These are phyloP conservation scores for Penicillium sp. DNA, from an alignment of 2,329 filamentous ascomycete species.

Conservation along the genomic window DNA sequence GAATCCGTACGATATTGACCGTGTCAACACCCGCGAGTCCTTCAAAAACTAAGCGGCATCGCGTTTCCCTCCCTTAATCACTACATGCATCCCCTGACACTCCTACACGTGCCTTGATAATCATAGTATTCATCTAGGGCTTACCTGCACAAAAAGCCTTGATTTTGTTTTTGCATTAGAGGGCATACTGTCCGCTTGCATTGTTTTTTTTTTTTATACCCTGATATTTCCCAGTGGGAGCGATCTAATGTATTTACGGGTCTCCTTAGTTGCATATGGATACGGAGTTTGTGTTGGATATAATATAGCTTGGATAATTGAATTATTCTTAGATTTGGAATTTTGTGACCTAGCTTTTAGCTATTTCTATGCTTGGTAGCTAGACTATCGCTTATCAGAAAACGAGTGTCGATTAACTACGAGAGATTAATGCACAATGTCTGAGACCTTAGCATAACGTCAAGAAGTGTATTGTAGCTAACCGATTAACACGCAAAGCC, in stretches of 20 bases:
- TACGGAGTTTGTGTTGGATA: constrained; percentile 12
- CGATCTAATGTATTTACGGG: constrained; percentile 19
- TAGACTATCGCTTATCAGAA: too few relatives aligned
- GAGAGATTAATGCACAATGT: background rate
- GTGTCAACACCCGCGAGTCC: constrained; percentile 48
- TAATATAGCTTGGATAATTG: constrained; percentile 4
- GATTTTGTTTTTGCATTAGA: constrained; percentile 9
- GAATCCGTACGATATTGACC: constrained; percentile 50
- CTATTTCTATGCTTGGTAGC: too few relatives aligned
- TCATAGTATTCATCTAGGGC: constrained; percentile 16
- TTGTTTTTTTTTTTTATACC: constrained; percentile 19
- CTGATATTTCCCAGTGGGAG: constrained; percentile 6
- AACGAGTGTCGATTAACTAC: too few relatives aligned
- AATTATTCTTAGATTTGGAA: constrained; percentile 1
- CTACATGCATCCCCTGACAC: background rate
- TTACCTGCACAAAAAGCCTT: background rate
- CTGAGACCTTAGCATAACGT: background rate
- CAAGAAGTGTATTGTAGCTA: constrained; percentile 16
- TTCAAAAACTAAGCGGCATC: constrained; percentile 28
- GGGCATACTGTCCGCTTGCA: background rate
- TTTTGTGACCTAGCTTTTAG: too few relatives aligned
- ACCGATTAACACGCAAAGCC: constrained; percentile 13
- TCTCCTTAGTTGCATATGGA: constrained; percentile 18
- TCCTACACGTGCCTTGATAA: constrained; percentile 11
- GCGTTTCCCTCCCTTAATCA: constrained; percentile 1